Evolutionary conservation across 1,284 basidiomycete genomes (phyloP), one percentile per base, ranked within the genome.

Genomic region (Ceratobasidium sp.): DNA sequence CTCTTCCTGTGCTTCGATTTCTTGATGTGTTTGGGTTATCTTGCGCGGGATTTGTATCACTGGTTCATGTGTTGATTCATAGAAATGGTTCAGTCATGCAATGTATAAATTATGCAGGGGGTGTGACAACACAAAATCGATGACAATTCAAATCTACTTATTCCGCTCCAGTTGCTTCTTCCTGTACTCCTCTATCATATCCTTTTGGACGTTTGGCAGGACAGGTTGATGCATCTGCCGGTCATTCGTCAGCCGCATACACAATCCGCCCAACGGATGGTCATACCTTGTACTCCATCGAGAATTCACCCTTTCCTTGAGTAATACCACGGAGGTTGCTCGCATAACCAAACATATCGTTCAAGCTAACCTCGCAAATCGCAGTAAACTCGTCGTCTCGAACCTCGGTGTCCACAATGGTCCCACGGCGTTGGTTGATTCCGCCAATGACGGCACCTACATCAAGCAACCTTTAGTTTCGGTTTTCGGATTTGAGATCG

Each of bases 341-440:
- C 31, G 93, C 95, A 78, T 96, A 99, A 34, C 96, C 96, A 78
- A 99, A 99, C 97, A 99, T 99, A 77, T 99, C 96, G 79, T 96
- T 98, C 78, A 99, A 80, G 8, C 93, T 90, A 15, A 99, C 96
- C 77, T 98, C 96, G 31, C 94, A 94, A 25, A 86, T 85, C 68
- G 92, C 86, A 1, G 93, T 95, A 77, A 99, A 98, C 81, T 99
- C 96, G 76, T 99, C 97, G 75, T 98, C 96, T 49, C 96, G 88
- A 38, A 98, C 90, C 80, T 99, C 97, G 72, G 93, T 97, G 76
- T 98, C 96, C 57, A 96, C 84, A 75, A 99, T 98, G 5, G 93
- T 96, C 1, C 97, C 97, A 71, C 94, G 89, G 42, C 97, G 87
- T 72, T 93, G 89, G 79, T 98, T 99, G 75, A 99, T 82, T 15